Evolutionary conservation across 1,284 basidiomycete genomes (phyloP).

Genomic region (Athelia psychrophila): DNA sequence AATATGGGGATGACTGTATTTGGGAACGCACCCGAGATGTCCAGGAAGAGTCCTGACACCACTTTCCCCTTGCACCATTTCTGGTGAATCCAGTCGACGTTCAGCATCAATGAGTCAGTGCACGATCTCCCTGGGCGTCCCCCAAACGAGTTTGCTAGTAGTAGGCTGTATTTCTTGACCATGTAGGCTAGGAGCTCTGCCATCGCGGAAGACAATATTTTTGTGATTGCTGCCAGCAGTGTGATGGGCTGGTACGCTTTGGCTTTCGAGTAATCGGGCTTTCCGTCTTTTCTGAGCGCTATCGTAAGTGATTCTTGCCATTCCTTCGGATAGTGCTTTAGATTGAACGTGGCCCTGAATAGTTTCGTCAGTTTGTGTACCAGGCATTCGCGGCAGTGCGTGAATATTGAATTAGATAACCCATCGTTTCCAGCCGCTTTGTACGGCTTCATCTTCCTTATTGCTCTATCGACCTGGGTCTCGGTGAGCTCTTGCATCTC

Average conservation of each 20-base stretch:
- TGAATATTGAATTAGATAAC: conserved; percentile 21
- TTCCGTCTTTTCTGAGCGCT: conserved; percentile 5
- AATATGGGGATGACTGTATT: conserved; percentile 14
- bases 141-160: conserved; percentile 19
- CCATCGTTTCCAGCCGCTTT: conserved; percentile 21
- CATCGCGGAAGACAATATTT: conserved; percentile 3
- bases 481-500: conserved; percentile 15
- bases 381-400: background rate
- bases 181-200: conserved; percentile 9
- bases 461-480: conserved; percentile 17
- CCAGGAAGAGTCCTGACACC: conserved; percentile 18
- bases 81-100: conserved; percentile 16
- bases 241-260: conserved; percentile 7
- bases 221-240: conserved; percentile 5
- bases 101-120: conserved; percentile 18
- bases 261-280: conserved; percentile 3
- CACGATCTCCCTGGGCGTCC: conserved; percentile 20
- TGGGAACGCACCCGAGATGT: conserved; percentile 25
- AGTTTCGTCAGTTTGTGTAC: background rate
- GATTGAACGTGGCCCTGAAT: background rate
- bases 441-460: conserved; percentile 15
- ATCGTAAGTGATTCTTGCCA: conserved; percentile 7
- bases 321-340: background rate
- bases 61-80: conserved; percentile 19
- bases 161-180: conserved; percentile 12